Evolutionary conservation across 1,284 basidiomycete genomes (phyloP).

Genomic region (Leccinum angustisporum): DNA sequence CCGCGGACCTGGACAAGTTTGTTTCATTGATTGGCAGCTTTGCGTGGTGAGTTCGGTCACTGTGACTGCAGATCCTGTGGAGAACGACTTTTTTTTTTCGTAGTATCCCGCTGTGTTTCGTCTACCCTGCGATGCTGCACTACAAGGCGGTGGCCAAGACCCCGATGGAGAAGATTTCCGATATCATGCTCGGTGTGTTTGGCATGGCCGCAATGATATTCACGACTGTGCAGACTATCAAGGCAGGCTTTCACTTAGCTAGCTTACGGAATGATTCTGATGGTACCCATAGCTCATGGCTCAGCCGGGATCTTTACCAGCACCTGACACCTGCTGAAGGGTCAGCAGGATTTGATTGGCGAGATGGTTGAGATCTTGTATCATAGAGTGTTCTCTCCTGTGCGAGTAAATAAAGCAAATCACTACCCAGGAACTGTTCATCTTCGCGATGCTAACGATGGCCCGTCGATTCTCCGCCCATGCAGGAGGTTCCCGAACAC

Average conservation of each 20-base stretch:
- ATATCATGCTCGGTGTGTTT: slow-evolving; percentile 81
- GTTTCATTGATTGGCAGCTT: slow-evolving; percentile 93
- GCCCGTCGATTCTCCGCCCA: slow-evolving; percentile 23
- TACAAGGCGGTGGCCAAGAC: slow-evolving; percentile 86
- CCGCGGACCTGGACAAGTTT: slow-evolving; percentile 94
- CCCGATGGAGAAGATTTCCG: slow-evolving; percentile 65
- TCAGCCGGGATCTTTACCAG: slow-evolving; percentile 15
- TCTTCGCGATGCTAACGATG: slow-evolving; percentile 10
- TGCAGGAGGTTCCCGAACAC: slow-evolving; percentile 11
- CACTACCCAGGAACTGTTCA: slow-evolving; percentile 17
- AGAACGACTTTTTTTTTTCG: slow-evolving; percentile 13
- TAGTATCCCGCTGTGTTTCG: slow-evolving; percentile 91
- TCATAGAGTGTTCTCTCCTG: slow-evolving; percentile 9
- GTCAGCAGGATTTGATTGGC: slow-evolving; percentile 4
- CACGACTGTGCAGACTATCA: slow-evolving; percentile 80
- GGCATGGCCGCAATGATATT: slow-evolving; percentile 83
- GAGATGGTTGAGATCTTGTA: slow-evolving; percentile 15
- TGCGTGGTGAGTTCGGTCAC: slow-evolving; percentile 71
- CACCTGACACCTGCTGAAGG: slow-evolving; percentile 26
- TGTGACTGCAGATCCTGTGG: slow-evolving; percentile 5
- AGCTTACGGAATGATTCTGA: slow-evolving; percentile 16
- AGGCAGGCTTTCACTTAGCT: slow-evolving; percentile 39
- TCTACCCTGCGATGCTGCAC: slow-evolving; percentile 94
- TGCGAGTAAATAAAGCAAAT: slow-evolving; percentile 16
- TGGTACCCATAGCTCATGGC: slow-evolving; percentile 28